Evolutionary conservation across 2,329 filamentous ascomycete species (phyloP), one percentile per base, ranked within the genome.

Genomic region (Phyllosticta citrichinensis): DNA sequence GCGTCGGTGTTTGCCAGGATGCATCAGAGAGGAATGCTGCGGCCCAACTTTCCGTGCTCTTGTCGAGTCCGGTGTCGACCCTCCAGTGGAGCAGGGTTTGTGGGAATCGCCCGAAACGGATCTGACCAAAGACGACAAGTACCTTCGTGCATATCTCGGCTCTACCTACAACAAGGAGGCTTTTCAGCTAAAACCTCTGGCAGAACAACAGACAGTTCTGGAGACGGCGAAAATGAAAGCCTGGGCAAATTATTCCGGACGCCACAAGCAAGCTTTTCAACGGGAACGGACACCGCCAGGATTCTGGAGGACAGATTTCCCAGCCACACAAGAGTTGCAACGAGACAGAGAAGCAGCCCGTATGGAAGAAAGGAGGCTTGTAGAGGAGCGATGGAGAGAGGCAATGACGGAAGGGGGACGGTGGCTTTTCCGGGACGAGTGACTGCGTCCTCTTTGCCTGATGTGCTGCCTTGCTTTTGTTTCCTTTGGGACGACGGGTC

Each of bases 301-400:
- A 0, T 97, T 90, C 71, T 99, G 94, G 94, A 81, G 89, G 59
- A 82, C 87, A 1, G 93, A 96, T 66, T 96, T 99, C 71, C 92
- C 93, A 1, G 85, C 78, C 25, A 97, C 94, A 1, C 94, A 97
- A 71, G 89, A 97, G 73, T 75, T 86, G 27, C 78, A 83, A 66
- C 76, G 79, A 58, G 84, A 93, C 67, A 82, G 82, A 62, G 80
- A 81, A 63, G 84, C 86, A 69, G 88, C 87, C 0, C 79, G 78
- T n/a, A 80, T 79, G 66, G 76, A 83, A 63, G 86, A 88, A 69
- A 81, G 80, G 65, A 78, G 83, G 56, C 81, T 83, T 61, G 80
- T 97, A 1, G 81, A 85, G 65, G 85, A 89, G 68, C 83, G 91
- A 68, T 88, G 90, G 74, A 80, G 86, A 56, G 91, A 97, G 70